Evolutionary conservation across 1,139 yeast genomes (phyloP).

Genomic region (Kodamaea arcana): DNA sequence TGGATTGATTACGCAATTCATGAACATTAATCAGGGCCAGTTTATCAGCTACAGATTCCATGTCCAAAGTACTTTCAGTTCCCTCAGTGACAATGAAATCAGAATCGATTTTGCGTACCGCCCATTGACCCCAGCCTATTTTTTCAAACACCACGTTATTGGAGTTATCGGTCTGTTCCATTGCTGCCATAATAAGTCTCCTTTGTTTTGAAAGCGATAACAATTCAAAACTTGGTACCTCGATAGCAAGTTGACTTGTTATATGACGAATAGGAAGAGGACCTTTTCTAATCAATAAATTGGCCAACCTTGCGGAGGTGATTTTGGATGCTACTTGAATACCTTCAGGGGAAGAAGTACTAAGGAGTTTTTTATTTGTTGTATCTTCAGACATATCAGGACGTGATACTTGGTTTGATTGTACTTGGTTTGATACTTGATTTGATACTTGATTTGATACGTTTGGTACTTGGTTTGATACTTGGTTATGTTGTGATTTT

Average conservation of each 20-base stretch:
- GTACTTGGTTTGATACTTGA: not conserved
- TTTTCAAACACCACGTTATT: constrained; percentile 76
- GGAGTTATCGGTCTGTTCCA: constrained; percentile 60
- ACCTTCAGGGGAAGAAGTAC: constrained; percentile 85
- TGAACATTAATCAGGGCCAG: constrained; percentile 22
- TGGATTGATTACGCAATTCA: constrained; percentile 35
- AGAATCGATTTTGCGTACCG: constrained; percentile 57
- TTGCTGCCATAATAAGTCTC: constrained; percentile 81
- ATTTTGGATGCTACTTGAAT: constrained; percentile 84
- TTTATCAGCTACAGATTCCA: constrained; percentile 7
- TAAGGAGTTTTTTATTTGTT: constrained; percentile 32
- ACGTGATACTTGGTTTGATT: not conserved
- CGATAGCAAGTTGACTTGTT: constrained; percentile 69
- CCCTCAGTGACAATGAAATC: constrained; percentile 49
- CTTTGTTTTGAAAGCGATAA: constrained; percentile 85
- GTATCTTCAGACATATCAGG: not conserved
- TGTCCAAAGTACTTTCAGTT: constrained; percentile 18
- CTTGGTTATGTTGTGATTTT: not conserved
- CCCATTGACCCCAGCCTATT: constrained; percentile 99
- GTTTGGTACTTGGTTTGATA: too few relatives aligned
- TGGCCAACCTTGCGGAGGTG: constrained; percentile 75
- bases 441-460: too few relatives aligned
- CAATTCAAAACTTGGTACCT: constrained; percentile 76
- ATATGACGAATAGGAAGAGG: constrained; percentile 90
- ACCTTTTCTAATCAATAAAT: constrained; percentile 66